Conservation (phyloP, 73 alveolate species). For the Durusdinium trenchii region DNA sequence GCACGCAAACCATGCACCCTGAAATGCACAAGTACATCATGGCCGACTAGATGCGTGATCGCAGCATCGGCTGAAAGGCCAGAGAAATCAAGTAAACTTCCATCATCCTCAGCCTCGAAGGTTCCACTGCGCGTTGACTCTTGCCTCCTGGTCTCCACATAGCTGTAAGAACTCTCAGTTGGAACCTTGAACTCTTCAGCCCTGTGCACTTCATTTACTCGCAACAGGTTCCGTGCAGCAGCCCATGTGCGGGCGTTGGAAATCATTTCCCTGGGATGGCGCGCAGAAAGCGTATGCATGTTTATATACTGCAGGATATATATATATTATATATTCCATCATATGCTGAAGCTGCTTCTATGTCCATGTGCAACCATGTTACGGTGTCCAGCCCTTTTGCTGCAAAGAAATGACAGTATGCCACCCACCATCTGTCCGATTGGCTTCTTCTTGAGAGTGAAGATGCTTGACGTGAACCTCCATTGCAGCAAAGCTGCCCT, state of each 20-base stretch:
- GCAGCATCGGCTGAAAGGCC: no score
- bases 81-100: no score
- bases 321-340: not conserved
- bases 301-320: not conserved
- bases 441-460: not conserved
- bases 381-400: not conserved
- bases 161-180: not conserved
- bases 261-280: conserved; percentile 14
- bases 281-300: no score
- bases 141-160: not conserved
- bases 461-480: not conserved
- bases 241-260: conserved; percentile 13
- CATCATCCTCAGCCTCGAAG: no score
- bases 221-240: not conserved
- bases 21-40: no score
- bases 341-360: no score
- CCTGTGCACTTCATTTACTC: conserved; percentile 12
- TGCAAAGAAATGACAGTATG: not conserved
- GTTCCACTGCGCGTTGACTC: no score
- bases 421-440: not conserved
- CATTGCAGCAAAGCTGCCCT: not conserved
- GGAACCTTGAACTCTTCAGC: conserved; percentile 46
- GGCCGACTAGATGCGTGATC: no score
- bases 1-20: no score
- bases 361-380: not conserved